Conservation (phyloP, 2,329 filamentous ascomycete species). For the Arachnomyces sp. region DNA sequence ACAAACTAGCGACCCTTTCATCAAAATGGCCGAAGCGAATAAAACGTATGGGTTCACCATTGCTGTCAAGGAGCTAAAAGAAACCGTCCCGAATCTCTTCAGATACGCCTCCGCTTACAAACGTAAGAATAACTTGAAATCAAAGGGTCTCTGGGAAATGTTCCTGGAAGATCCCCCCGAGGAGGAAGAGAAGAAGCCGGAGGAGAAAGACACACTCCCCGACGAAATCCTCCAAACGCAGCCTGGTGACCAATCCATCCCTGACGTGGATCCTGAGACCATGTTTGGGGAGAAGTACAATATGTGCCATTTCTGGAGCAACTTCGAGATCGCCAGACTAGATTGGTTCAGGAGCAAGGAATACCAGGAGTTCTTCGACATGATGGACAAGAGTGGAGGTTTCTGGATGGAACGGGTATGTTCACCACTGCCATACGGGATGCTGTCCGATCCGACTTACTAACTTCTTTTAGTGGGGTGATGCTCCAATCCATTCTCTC, state of each 20-base stretch:
- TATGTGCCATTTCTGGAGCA: conserved; percentile 99
- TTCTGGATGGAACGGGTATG: conserved; percentile 98
- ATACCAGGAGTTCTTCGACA: conserved; percentile 96
- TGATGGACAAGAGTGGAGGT: conserved; percentile 96
- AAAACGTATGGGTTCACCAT: conserved; percentile 99
- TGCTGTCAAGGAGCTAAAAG: conserved; percentile 92
- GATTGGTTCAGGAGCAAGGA: conserved; percentile 96
- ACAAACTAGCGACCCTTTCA: conserved; percentile 69
- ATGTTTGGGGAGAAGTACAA: conserved; percentile 99
- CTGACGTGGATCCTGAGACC: conserved; percentile 76
- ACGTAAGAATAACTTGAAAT: conserved; percentile 79
- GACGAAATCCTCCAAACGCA: conserved; percentile 75
- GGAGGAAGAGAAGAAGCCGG: conserved; percentile 43
- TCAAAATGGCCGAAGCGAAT: conserved; percentile 86
- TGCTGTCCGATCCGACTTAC: conserved; percentile 8
- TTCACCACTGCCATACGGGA: conserved; percentile 12
- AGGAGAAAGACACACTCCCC: conserved; percentile 62
- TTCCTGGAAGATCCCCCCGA: conserved; percentile 67
- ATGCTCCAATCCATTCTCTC: conserved; percentile 95
- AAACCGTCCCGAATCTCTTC: conserved; percentile 98
- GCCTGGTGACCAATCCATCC: conserved; percentile 59
- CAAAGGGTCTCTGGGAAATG: conserved; percentile 97
- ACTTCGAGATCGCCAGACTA: conserved; percentile 93
- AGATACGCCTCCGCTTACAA: conserved; percentile 98
- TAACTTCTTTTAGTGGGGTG: conserved; percentile 70